Evolutionary conservation across 2,329 filamentous ascomycete genomes (phyloP).

Genomic region (Aureobasidium mangrovei): DNA sequence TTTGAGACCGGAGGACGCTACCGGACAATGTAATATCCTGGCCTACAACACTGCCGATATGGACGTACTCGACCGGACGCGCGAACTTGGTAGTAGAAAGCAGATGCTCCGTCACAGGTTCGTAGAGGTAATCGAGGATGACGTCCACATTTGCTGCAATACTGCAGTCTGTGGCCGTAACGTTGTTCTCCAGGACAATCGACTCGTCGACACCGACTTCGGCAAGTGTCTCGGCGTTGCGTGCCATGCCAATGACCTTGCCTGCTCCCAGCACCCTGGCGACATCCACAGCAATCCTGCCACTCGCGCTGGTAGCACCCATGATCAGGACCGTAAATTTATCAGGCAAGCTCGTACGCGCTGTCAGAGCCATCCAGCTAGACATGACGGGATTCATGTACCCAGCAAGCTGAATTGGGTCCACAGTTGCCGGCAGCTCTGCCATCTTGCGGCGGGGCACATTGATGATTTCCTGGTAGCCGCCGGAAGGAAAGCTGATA

Average conservation of each 20-base stretch:
- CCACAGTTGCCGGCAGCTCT: conserved; percentile 37
- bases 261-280: conserved; percentile 42
- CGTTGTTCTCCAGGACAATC: conserved; percentile 34
- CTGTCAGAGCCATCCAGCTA: conserved; percentile 49
- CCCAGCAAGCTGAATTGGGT: conserved; percentile 44
- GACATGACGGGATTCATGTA: conserved; percentile 48
- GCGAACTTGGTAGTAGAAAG: conserved; percentile 34
- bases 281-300: conserved; percentile 42
- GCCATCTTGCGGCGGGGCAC: conserved; percentile 33
- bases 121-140: conserved; percentile 51
- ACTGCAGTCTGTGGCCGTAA: conserved; percentile 40
- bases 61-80: conserved; percentile 43
- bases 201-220: conserved; percentile 38
- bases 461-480: conserved; percentile 43
- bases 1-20: conserved; percentile 39
- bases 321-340: conserved; percentile 44
- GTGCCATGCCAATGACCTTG: conserved; percentile 43
- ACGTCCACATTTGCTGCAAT: conserved; percentile 42
- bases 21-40: conserved; percentile 32
- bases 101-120: conserved; percentile 35
- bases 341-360: conserved; percentile 34
- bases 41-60: conserved; percentile 41
- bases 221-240: conserved; percentile 37
- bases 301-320: conserved; percentile 47
- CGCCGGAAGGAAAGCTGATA: conserved; percentile 30